These are phyloP conservation scores for Didymella sp. DNA, from an alignment of 2,329 filamentous ascomycete genomes.

Conservation along the genomic window DNA sequence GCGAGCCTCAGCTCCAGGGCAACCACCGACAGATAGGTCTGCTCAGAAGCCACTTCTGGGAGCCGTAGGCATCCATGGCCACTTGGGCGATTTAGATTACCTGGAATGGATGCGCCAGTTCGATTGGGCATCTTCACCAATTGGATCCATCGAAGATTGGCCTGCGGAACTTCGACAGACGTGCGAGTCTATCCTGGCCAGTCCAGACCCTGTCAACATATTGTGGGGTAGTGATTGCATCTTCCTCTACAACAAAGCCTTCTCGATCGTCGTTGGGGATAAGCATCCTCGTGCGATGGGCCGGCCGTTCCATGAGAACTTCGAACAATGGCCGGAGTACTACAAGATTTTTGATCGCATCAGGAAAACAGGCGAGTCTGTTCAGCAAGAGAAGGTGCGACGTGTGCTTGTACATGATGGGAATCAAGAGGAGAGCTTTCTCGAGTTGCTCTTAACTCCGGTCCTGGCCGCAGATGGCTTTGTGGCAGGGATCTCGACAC, in stretches of 20 bases:
- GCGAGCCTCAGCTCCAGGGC: background rate
- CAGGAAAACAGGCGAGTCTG: slow-evolving; percentile 72
- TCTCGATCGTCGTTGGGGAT: slow-evolving; percentile 67
- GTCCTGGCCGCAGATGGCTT: slow-evolving; percentile 74
- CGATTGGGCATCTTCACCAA: slow-evolving; percentile 73
- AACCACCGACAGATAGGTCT: background rate
- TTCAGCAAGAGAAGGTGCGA: slow-evolving; percentile 81
- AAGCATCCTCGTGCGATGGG: slow-evolving; percentile 81
- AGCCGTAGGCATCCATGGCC: background rate
- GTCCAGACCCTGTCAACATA: slow-evolving; percentile 66
- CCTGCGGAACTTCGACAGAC: slow-evolving; percentile 72
- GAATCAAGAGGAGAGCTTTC: slow-evolving; percentile 77
- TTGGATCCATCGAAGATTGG: slow-evolving; percentile 79
- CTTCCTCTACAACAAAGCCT: slow-evolving; percentile 74
- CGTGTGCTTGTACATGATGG: slow-evolving; percentile 73
- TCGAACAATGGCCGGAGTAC: slow-evolving; percentile 74
- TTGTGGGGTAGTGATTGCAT: slow-evolving; percentile 76
- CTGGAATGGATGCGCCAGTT: slow-evolving; percentile 73
- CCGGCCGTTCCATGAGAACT: slow-evolving; percentile 68
- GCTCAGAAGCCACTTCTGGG: slow-evolving; percentile 1
- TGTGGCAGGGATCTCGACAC: slow-evolving; percentile 77
- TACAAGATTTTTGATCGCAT: slow-evolving; percentile 71
- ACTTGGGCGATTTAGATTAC: slow-evolving; percentile 52
- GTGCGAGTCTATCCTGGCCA: slow-evolving; percentile 74
- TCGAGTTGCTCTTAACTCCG: slow-evolving; percentile 81